Base-by-base conservation (phyloP, 306 rosid genomes). In the Abrus pulchellus region DNA sequence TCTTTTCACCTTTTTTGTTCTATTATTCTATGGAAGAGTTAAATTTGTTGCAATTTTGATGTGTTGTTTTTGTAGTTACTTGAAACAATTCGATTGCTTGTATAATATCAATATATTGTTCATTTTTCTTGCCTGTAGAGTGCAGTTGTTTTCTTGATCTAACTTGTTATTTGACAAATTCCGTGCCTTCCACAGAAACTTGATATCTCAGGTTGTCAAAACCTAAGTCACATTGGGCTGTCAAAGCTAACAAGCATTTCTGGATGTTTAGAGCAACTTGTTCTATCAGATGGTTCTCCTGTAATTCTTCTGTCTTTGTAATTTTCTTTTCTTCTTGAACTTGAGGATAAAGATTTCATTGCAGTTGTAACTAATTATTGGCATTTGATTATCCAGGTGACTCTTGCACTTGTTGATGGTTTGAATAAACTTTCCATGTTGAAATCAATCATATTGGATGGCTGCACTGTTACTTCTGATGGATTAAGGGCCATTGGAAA, bases 401-500 rank as follows among this genome's bases (percentile, higher is more conserved):
- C 94, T 64, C 82, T 69, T 80, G 86, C 85, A 78, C 88, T 93
- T 80, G 96, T 89, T 12, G 80, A 92, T 85, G 83, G 91, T 82
- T 90, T 95, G 84, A 78, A 59, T 69, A 86, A 86, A 90, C 92
- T 96, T 66, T 78, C 90, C 13, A 76, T 67, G 81, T 80, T 96
- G 92, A 97, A 95, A 78, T 85, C 98, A n/a, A 79, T 95, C 70
- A 83, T 71, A 62, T 88, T 95, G 74, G 99, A 91, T 55, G 94
- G 94, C 38, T 93, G 98, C 83, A 75, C 1, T 3, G 83, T 90
- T 77, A 90, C 92, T 32, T 86, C 72, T 62, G 85, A 78, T 33
- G 99, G 98, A 80, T 87, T 95, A 34, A 84, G 77, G 89, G 96
- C 97, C 81, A 82, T 95, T 28, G 98, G 99, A 77, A 88, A 80